These are phyloP conservation scores for Dentipellis sp. DNA, from an alignment of 768 basidiomycete genomes.

Conservation along the genomic window DNA sequence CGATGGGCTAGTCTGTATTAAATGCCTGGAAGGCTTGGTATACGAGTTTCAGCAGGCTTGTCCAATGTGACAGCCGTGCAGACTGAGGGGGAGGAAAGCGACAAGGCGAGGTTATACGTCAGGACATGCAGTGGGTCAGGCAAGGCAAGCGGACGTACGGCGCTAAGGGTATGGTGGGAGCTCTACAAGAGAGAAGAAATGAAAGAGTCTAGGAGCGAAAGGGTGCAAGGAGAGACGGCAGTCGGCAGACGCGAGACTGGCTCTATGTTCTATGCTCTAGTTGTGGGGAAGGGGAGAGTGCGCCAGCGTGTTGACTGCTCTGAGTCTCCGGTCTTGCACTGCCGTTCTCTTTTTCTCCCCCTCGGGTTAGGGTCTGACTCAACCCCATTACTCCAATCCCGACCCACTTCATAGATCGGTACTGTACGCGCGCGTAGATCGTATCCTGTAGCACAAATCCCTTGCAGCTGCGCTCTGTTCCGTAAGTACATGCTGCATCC, in stretches of 20 bases:
- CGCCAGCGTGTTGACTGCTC: neutral
- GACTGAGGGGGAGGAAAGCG: too few relatives aligned
- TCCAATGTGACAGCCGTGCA: too few relatives aligned
- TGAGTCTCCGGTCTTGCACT: neutral
- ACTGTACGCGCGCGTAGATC: too few relatives aligned
- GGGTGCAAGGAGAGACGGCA: neutral
- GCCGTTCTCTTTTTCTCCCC: neutral
- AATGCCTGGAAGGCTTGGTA: neutral
- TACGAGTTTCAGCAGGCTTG: neutral
- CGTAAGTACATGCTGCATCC: too few relatives aligned
- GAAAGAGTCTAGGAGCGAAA: slow-evolving; percentile 14
- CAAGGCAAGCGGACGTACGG: neutral
- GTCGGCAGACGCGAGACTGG: slow-evolving; percentile 1
- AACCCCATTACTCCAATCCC: too few relatives aligned
- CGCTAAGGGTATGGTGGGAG: slow-evolving; percentile 15
- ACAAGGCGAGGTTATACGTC: too few relatives aligned
- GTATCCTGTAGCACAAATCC: too few relatives aligned
- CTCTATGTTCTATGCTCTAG: neutral
- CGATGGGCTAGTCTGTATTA: neutral
- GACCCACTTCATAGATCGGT: too few relatives aligned
- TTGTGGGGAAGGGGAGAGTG: neutral
- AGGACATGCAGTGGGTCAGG: neutral
- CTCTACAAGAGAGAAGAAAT: slow-evolving; percentile 11
- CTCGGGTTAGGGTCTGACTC: neutral
- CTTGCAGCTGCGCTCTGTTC: too few relatives aligned